Base-by-base conservation (phyloP, 1,284 basidiomycete species). In the Exobasidium rhododendri region DNA sequence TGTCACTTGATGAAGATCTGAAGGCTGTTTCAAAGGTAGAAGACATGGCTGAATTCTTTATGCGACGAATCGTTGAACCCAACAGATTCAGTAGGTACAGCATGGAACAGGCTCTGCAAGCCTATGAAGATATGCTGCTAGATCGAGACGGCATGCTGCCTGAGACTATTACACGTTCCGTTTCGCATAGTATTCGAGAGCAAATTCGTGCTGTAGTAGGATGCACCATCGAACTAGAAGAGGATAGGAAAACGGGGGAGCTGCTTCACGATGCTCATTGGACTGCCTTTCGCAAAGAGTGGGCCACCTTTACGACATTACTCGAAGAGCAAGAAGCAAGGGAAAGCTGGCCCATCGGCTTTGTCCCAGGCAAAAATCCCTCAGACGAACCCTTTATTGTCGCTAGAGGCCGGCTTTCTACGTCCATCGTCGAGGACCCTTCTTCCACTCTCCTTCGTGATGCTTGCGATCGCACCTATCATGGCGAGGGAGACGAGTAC, bases 291-390 rank as follows among this genome's bases (percentile, higher is more conserved):
- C 44, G 68, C 2, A 60, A 66, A 22, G 73, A 74, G 32, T 78
- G 75, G 75, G 66, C 70, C 61, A 69, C 67, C n/a, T 72, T 74
- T 58, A 65, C 69, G 3, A 70, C 70, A 6, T 65, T 75, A 10
- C 65, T 68, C 43, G 73, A 76, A 60, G 68, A 75, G 59, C 62
- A 69, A 56, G 75, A 78, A 58, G 64, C 66, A 20, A 63, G 64
- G 0, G 75, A 71, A 22, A 63, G 69, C 43, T 78, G 72, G 71
- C 72, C 73, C 2, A 66, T 78, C 26, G 59, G 59, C 0, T 57
- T 60, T 20, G 55, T 54, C 52, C 20, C 51, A 13, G 3, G 47
- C 5, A 50, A 26, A 3, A 26, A 50, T 20, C 13, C 14, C 4
- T 50, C 20, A 50, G 47, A 44, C 26, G 58, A 61, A 1, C 73